Conservation (phyloP, 768 basidiomycete genomes). For the Collybiopsis confluens region DNA sequence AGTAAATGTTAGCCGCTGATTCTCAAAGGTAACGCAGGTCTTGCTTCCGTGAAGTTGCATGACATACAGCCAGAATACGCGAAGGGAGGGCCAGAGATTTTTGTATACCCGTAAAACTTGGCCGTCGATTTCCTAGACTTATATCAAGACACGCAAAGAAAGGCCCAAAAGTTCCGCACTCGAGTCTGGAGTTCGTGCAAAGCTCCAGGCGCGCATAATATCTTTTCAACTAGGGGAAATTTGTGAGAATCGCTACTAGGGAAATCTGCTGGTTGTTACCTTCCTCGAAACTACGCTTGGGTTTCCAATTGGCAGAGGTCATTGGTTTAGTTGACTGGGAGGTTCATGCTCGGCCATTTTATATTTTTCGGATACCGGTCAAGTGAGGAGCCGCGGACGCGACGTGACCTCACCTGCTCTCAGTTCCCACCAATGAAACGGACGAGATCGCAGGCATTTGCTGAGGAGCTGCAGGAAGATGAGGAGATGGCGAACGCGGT, state of each 20-base stretch:
- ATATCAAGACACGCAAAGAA: background rate
- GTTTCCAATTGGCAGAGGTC: background rate
- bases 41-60: slow-evolving; percentile 35
- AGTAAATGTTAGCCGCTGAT: slow-evolving; percentile 42
- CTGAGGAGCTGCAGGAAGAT: background rate
- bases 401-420: too few species aligned
- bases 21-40: slow-evolving; percentile 55
- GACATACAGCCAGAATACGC: slow-evolving; percentile 48
- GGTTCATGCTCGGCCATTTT: background rate
- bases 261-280: background rate
- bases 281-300: background rate
- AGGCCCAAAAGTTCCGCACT: slow-evolving; percentile 9
- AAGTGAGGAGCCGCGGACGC: too few species aligned
- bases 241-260: background rate
- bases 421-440: too few species aligned
- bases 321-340: too few species aligned
- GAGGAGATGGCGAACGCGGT: background rate
- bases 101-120: slow-evolving; percentile 52
- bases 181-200: slow-evolving; percentile 45
- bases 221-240: slow-evolving; percentile 32
- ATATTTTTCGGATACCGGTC: background rate
- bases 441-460: slow-evolving; percentile 4
- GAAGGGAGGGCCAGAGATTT: slow-evolving; percentile 48
- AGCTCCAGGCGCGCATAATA: slow-evolving; percentile 41
- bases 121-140: slow-evolving; percentile 33